These are phyloP conservation scores for Urostyla sp. DNA, from an alignment of 73 alveolate genomes.

Conservation along the genomic window DNA sequence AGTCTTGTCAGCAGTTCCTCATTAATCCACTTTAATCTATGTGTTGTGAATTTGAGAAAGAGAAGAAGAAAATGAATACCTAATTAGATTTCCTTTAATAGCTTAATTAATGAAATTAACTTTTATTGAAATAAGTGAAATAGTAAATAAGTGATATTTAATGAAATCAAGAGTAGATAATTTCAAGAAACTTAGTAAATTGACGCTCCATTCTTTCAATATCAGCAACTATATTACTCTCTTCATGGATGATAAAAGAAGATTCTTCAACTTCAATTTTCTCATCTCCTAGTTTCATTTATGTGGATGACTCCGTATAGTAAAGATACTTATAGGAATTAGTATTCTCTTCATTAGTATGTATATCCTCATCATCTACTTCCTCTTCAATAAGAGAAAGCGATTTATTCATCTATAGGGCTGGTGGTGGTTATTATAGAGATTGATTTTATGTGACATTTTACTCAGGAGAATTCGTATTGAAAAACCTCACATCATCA, in stretches of 20 bases:
- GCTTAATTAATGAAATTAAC: no score
- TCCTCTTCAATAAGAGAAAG: conserved; percentile 50
- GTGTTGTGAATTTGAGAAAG: no score
- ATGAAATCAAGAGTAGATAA: conserved; percentile 41
- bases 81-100: no score
- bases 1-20: no score
- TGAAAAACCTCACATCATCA: not conserved
- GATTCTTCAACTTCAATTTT: not conserved
- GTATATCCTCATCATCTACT: conserved; percentile 17
- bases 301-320: conserved; percentile 1
- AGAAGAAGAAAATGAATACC: no score
- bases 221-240: conserved; percentile 16
- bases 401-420: conserved; percentile 39
- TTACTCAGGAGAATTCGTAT: not conserved
- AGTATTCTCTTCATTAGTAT: conserved; percentile 9
- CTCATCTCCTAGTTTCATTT: not conserved
- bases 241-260: not conserved
- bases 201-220: conserved; percentile 39
- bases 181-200: conserved; percentile 33
- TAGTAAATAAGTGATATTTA: no score
- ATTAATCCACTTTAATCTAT: no score
- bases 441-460: conserved; percentile 23
- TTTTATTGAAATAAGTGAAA: no score
- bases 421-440: not conserved
- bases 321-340: not conserved